phyloP scores from a whole-genome alignment of 257 asterid genomes.

The Paraleonurus japonicus region DNA sequence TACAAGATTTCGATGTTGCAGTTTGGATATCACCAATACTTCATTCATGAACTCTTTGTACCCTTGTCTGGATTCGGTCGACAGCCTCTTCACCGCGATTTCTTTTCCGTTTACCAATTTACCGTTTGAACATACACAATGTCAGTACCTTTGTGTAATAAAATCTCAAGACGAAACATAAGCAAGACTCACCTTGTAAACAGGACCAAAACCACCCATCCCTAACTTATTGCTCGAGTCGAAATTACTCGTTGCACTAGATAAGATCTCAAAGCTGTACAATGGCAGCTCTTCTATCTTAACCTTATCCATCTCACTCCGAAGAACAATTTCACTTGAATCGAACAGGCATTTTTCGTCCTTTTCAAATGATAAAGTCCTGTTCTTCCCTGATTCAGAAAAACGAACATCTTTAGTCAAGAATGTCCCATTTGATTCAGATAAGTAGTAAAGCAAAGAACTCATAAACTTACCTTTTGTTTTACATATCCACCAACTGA shows the following conservation, averaged over 20 bases:
- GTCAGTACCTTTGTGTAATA: background rate
- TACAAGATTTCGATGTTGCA: conserved; percentile 50
- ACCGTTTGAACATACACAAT: conserved; percentile 27
- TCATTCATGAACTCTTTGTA: conserved; percentile 43
- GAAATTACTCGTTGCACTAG: conserved; percentile 35
- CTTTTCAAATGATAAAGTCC: background rate
- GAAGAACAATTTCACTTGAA: conserved; percentile 20
- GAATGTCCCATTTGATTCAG: background rate
- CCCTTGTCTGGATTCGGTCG: conserved; percentile 41
- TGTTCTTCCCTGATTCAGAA: conserved; percentile 11
- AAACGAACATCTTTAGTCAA: background rate
- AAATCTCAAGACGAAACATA: background rate
- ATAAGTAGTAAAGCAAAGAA: background rate
- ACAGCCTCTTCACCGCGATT: conserved; percentile 49
- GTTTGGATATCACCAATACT: conserved; percentile 44
- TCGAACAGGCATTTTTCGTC: background rate
- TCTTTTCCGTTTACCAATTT: conserved; percentile 28
- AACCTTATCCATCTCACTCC: conserved; percentile 21
- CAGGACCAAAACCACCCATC: conserved; percentile 48
- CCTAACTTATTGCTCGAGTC: conserved; percentile 31
- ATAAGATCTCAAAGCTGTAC: conserved; percentile 29
- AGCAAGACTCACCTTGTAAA: conserved; percentile 33
- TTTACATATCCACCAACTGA: conserved; percentile 30
- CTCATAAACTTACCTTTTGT: conserved; percentile 2
- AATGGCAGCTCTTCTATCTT: conserved; percentile 40